phyloP scores from a whole-genome alignment of 2,329 filamentous ascomycete genomes.

The Calonectria henricotiae region DNA sequence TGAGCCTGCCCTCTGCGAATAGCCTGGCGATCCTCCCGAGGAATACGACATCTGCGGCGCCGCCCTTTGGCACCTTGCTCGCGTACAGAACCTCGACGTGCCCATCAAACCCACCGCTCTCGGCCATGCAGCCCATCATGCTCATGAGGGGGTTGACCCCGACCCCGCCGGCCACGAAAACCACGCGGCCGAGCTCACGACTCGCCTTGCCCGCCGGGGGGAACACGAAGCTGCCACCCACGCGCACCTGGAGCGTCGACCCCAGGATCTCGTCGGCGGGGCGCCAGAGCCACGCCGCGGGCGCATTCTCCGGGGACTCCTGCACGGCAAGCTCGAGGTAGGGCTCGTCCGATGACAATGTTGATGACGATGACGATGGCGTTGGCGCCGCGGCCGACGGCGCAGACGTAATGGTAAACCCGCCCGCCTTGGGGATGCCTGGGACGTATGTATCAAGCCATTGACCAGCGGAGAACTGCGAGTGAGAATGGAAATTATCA shows the following conservation, averaged over 20 bases:
- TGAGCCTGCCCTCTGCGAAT: constrained; percentile 59
- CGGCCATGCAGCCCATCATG: constrained; percentile 76
- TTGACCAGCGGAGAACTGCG: constrained; percentile 86
- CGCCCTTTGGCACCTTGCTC: constrained; percentile 58
- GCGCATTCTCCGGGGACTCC: constrained; percentile 78
- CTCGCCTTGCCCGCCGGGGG: constrained; percentile 71
- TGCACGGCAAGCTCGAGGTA: constrained; percentile 88
- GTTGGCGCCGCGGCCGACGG: constrained; percentile 70
- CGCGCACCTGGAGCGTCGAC: constrained; percentile 75
- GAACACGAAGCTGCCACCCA: constrained; percentile 88
- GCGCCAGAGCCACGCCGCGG: constrained; percentile 84
- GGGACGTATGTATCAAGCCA: constrained; percentile 91
- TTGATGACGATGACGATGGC: background rate
- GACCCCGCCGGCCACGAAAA: constrained; percentile 87
- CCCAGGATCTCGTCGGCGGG: constrained; percentile 71
- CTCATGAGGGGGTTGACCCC: constrained; percentile 88
- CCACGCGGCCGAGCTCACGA: constrained; percentile 67
- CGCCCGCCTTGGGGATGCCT: constrained; percentile 78
- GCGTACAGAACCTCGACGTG: constrained; percentile 78
- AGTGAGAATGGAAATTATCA: background rate
- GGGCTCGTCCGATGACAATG: constrained; percentile 39
- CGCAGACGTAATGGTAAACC: constrained; percentile 89
- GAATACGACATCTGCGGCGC: constrained; percentile 65
- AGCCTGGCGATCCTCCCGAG: constrained; percentile 64
- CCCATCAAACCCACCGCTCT: constrained; percentile 41